A percentile compares a stretch with the other conserved stretches of the same genome.
phyloP scores from a whole-genome alignment of 2,329 filamentous ascomycete species.

The Ophiocordyceps unilateralis region DNA sequence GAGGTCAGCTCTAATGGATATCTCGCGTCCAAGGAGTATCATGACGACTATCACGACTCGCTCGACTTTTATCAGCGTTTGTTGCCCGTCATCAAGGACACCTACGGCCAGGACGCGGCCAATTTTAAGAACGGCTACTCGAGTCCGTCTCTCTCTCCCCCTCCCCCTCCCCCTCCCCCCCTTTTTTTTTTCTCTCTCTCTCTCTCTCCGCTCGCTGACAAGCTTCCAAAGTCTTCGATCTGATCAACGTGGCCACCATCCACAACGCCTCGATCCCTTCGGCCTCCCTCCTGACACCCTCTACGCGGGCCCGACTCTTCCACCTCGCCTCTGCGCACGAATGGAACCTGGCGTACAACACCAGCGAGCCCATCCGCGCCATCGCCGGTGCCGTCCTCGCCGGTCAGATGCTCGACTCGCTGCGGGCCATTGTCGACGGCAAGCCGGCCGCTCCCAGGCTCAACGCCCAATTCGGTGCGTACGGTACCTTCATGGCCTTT shows the following conservation, averaged over 20 bases:
- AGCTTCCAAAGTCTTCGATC: conserved; percentile 32
- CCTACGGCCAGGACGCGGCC: conserved; percentile 25
- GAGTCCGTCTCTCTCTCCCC: conserved; percentile 24
- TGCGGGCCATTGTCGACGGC: conserved; percentile 32
- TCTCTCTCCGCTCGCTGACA: neutral
- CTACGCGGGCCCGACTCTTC: conserved; percentile 44
- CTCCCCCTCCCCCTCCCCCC: neutral
- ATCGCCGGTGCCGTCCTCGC: conserved; percentile 40
- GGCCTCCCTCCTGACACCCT: conserved; percentile 38
- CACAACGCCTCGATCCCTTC: conserved; percentile 45
- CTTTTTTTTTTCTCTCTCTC: neutral
- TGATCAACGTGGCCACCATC: conserved; percentile 40
- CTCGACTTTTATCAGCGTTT: conserved; percentile 41
- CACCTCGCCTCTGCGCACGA: conserved; percentile 67
- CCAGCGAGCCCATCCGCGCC: conserved; percentile 45
- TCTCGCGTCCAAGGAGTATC: conserved; percentile 29
- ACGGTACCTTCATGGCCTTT: conserved; percentile 44
- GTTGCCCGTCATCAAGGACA: conserved; percentile 35
- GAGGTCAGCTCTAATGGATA: conserved; percentile 37
- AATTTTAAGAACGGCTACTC: conserved; percentile 43
- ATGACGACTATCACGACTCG: conserved; percentile 27
- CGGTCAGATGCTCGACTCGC: conserved; percentile 32
- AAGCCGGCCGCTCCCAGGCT: conserved; percentile 20
- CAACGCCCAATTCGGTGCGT: conserved; percentile 41
- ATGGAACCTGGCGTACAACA: conserved; percentile 69